Base-by-base conservation (phyloP, 2,329 filamentous ascomycete species). In the Incumbomyces lentus region DNA sequence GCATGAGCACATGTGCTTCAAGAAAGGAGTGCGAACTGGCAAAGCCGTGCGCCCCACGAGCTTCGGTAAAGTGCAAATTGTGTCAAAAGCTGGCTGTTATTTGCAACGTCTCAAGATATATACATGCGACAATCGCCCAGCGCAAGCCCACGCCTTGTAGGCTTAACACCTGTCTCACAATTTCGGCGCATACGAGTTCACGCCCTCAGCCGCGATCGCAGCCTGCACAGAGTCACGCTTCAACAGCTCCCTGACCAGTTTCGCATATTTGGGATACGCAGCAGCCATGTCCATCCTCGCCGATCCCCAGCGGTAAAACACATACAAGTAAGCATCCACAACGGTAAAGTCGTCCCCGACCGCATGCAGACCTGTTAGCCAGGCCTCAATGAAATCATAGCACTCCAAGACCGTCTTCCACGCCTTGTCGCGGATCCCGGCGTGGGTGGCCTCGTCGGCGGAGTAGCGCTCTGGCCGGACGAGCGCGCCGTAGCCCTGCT, bases 281-380 rank as follows among this genome's bases (percentile, higher is more conserved):
- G 11, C 26, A 17, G 13, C 19, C 44, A 49, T 38, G 6, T 48
- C 40, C n/a, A 26, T 22, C 2, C 46, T 40, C 10, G 26, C 7
- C n/a, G 14, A 16, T 26, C 18, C 62, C 63, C 63, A 65, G 4
- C 58, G 50, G 51, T 60, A 63, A 35, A 64, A 60, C 6, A 62
- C 54, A 46, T 60, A 59, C 36, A 67, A 46, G 51, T 58, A 63
- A 6, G 58, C 46, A 55, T 66, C 64, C 6, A 62, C 63, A 10
- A 53, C 62, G 5, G 63, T 67, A 14, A 67, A 54, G 6, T n/a
- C 13, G 11, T 51, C 49, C 2, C 60, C 60, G 14, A 63, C 57
- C 1, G 60, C 59, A 51, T 58, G 44, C 5, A 49, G 16, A 10
- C 50, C 54, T 5, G 26, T 39, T 36, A 63, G 38, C 40, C 53